phyloP scores from a whole-genome alignment of 2,329 filamentous ascomycete genomes.

The Colletotrichum sojae region DNA sequence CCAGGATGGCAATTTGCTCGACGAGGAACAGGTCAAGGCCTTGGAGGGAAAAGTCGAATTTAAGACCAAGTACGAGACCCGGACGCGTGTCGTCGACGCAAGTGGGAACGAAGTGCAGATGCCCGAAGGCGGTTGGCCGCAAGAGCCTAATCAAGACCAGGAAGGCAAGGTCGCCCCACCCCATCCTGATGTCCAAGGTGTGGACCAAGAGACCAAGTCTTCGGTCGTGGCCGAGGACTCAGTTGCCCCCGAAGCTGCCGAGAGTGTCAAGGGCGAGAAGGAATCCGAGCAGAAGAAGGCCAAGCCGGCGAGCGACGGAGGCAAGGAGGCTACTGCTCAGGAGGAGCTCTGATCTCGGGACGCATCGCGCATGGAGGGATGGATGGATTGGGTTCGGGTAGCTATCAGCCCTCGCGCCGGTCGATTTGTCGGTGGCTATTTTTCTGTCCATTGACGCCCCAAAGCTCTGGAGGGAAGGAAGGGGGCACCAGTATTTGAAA shows the following conservation, averaged over 20 bases:
- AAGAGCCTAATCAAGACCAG: slow-evolving; percentile 45
- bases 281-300: slow-evolving; percentile 68
- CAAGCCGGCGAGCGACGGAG: slow-evolving; percentile 73
- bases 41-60: slow-evolving; percentile 96
- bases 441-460: neutral
- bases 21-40: slow-evolving; percentile 85
- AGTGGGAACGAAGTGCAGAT: slow-evolving; percentile 81
- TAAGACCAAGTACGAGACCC: slow-evolving; percentile 95
- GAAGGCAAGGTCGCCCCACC: slow-evolving; percentile 66
- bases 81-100: slow-evolving; percentile 85
- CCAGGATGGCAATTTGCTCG: slow-evolving; percentile 89
- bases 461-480: too few relatives aligned
- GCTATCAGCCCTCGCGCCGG: neutral
- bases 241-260: slow-evolving; percentile 55
- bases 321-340: slow-evolving; percentile 68
- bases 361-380: neutral
- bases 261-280: slow-evolving; percentile 72
- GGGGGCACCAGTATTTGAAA: too few relatives aligned
- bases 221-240: slow-evolving; percentile 55
- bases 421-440: neutral
- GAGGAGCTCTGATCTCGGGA: slow-evolving; percentile 52
- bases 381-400: neutral
- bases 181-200: slow-evolving; percentile 73
- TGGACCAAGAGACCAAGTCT: slow-evolving; percentile 70
- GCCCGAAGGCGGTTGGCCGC: slow-evolving; percentile 57